These are phyloP conservation scores for Saccharomyces hybrid DNA, from an alignment of 1,139 yeast genomes.

Conservation along the genomic window DNA sequence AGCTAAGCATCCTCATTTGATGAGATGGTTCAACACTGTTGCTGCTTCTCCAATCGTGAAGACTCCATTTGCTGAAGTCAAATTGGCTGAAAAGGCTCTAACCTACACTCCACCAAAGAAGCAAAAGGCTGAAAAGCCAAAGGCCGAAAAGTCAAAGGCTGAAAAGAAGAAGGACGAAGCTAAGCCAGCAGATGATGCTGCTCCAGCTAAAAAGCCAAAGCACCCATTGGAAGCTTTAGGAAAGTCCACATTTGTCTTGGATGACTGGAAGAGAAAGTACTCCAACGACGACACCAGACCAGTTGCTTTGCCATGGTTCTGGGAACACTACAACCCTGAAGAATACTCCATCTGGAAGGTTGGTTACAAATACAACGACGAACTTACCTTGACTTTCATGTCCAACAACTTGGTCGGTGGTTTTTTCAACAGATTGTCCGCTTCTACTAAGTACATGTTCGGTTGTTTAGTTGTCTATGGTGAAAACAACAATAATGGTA, in stretches of 20 bases:
- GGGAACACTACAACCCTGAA: constrained; percentile 86
- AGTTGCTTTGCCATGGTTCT: constrained; percentile 95
- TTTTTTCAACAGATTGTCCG: constrained; percentile 92
- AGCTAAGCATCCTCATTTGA: constrained; percentile 52
- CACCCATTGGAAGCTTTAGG: constrained; percentile 88
- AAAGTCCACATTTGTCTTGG: constrained; percentile 59
- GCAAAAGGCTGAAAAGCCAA: constrained; percentile 48
- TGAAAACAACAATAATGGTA: constrained; percentile 97
- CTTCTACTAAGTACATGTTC: constrained; percentile 88
- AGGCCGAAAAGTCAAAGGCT: constrained; percentile 31
- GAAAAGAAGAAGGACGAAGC: constrained; percentile 33
- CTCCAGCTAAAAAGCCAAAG: constrained; percentile 51
- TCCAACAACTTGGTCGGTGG: constrained; percentile 98
- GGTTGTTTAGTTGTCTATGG: constrained; percentile 94
- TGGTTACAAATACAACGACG: constrained; percentile 96
- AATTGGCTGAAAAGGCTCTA: constrained; percentile 53
- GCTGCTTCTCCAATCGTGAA: constrained; percentile 48
- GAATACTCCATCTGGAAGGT: constrained; percentile 97
- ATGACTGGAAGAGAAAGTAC: constrained; percentile 95
- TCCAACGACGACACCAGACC: constrained; percentile 97
- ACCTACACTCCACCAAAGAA: constrained; percentile 67
- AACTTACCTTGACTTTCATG: constrained; percentile 94
- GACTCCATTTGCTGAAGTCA: constrained; percentile 37
- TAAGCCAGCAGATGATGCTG: constrained; percentile 26
- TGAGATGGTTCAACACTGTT: constrained; percentile 78